phyloP scores from a whole-genome alignment of 2,329 filamentous ascomycete genomes.

The Nemania sp. region DNA sequence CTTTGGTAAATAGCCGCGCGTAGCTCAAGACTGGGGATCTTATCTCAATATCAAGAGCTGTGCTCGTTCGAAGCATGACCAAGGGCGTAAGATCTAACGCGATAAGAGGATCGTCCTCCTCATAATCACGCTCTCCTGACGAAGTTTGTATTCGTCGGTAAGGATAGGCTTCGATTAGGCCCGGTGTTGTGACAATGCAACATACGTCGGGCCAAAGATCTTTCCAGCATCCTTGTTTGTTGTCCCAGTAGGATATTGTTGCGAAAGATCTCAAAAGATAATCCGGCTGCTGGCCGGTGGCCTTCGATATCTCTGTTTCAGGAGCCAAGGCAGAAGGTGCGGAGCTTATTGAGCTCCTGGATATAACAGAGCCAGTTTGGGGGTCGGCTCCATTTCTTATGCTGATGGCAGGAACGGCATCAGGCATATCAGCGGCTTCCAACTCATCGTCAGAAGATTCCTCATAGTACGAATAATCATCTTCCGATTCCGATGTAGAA shows the following conservation, averaged over 20 bases:
- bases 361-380: slow-evolving; percentile 47
- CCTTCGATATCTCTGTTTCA: slow-evolving; percentile 62
- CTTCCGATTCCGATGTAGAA: slow-evolving; percentile 42
- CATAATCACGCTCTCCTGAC: slow-evolving; percentile 42
- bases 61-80: slow-evolving; percentile 87
- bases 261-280: slow-evolving; percentile 54
- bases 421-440: slow-evolving; percentile 62
- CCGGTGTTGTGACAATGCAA: slow-evolving; percentile 59
- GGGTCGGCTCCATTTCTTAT: slow-evolving; percentile 47
- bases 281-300: slow-evolving; percentile 47
- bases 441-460: slow-evolving; percentile 58
- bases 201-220: slow-evolving; percentile 57
- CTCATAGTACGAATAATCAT: slow-evolving; percentile 53
- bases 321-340: slow-evolving; percentile 82
- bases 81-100: slow-evolving; percentile 88
- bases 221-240: slow-evolving; percentile 62
- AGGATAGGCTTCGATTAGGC: slow-evolving; percentile 61
- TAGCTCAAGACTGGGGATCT: slow-evolving; percentile 76
- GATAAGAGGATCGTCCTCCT: slow-evolving; percentile 52
- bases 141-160: slow-evolving; percentile 44
- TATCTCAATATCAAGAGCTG: slow-evolving; percentile 90
- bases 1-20: slow-evolving; percentile 60
- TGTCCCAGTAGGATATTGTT: slow-evolving; percentile 64
- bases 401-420: slow-evolving; percentile 62
- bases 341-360: slow-evolving; percentile 58